phyloP scores from a whole-genome alignment of 2,329 filamentous ascomycete genomes.

The Mollisiaceae sp. region DNA sequence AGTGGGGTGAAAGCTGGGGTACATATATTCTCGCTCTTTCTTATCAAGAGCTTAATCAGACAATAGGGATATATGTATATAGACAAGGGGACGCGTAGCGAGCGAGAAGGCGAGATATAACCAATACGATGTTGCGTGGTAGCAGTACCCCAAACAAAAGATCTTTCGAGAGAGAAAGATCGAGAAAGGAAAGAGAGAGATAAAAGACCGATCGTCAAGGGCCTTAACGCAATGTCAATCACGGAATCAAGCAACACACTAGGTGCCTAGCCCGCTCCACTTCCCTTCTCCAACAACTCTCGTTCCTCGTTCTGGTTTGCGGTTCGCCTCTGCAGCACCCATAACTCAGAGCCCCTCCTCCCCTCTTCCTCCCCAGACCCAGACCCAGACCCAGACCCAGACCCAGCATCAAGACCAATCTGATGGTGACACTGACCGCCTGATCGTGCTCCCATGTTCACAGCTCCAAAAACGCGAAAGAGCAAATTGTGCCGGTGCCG shows the following conservation, averaged over 20 bases:
- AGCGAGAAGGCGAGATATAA: not conserved
- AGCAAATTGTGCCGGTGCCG: not conserved
- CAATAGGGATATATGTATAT: not conserved
- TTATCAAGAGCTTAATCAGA: not conserved
- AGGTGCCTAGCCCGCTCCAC: not conserved
- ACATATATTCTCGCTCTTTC: not conserved
- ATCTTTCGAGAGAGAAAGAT: not conserved
- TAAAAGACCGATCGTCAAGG: not conserved
- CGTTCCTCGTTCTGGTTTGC: not conserved
- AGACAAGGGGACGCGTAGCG: not conserved
- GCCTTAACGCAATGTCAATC: not conserved
- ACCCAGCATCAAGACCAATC: not conserved
- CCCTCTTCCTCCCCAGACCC: not conserved
- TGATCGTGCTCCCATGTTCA: not conserved
- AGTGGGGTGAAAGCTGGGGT: slow-evolving; percentile 2
- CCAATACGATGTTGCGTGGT: not conserved
- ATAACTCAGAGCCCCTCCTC: not conserved
- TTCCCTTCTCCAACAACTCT: too few relatives aligned
- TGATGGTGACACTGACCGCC: slow-evolving; percentile 4
- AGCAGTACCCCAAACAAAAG: not conserved
- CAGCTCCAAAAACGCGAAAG: not conserved
- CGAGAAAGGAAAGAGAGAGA: not conserved
- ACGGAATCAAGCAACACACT: slow-evolving; percentile 2
- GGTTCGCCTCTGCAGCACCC: not conserved
- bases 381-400: not conserved